Evolutionary conservation across 1,139 yeast genomes (phyloP).

Genomic region (Geotrichum fermentans): DNA sequence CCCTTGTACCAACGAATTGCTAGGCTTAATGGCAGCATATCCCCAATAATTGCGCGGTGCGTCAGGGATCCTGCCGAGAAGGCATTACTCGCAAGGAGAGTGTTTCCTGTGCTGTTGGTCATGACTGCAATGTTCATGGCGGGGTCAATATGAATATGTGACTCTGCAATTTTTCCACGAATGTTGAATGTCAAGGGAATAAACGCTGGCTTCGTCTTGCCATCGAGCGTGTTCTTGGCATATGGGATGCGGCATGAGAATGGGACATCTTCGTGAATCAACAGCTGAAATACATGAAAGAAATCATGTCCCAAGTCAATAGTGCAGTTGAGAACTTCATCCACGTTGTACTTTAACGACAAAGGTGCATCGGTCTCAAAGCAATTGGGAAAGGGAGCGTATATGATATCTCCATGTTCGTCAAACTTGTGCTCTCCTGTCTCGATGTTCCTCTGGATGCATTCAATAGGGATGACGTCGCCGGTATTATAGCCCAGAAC

Average conservation of each 20-base stretch:
- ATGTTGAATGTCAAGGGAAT: slow-evolving; percentile 62
- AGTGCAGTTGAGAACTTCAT: slow-evolving; percentile 57
- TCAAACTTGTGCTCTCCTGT: slow-evolving; percentile 74
- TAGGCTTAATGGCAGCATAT: slow-evolving; percentile 52
- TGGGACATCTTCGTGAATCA: slow-evolving; percentile 74
- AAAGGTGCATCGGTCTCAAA: slow-evolving; percentile 61
- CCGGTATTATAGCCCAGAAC: slow-evolving; percentile 38
- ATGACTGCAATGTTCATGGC: slow-evolving; percentile 50
- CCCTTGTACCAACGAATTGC: slow-evolving; percentile 53
- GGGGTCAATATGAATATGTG: slow-evolving; percentile 66
- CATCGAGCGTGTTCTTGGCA: slow-evolving; percentile 34
- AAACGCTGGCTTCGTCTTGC: slow-evolving; percentile 12
- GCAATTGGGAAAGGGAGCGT: slow-evolving; percentile 57
- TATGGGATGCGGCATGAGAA: slow-evolving; percentile 57
- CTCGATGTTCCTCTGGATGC: slow-evolving; percentile 65
- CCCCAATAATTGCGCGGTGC: slow-evolving; percentile 63
- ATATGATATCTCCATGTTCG: slow-evolving; percentile 51
- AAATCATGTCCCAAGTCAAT: slow-evolving; percentile 59
- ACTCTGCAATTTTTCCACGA: slow-evolving; percentile 63
- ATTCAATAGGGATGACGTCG: slow-evolving; percentile 50
- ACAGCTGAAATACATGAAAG: slow-evolving; percentile 67
- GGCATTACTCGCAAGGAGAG: slow-evolving; percentile 50
- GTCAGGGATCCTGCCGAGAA: slow-evolving; percentile 63
- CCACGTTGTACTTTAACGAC: slow-evolving; percentile 48
- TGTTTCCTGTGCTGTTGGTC: slow-evolving; percentile 30